These are phyloP conservation scores for Gossypium lobatum DNA, from an alignment of 441 rosid species.

Conservation along the genomic window DNA sequence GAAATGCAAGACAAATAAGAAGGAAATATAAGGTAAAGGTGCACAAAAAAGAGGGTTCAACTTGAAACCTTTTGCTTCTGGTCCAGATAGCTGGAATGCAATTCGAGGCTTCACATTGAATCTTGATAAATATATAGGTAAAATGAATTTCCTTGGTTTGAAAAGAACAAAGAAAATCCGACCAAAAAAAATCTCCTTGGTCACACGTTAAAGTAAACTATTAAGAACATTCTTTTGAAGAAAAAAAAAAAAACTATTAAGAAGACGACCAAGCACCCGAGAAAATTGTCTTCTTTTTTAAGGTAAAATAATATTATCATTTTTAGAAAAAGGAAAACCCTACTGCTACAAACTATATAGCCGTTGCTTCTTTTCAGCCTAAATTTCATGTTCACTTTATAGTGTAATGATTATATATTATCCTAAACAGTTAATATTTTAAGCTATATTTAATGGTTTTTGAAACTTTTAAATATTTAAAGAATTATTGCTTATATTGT, in stretches of 20 bases:
- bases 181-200: neutral
- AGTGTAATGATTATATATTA: neutral
- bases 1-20: neutral
- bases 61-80: slow-evolving; percentile 13
- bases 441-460: neutral
- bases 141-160: slow-evolving; percentile 13
- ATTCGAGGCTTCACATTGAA: slow-evolving; percentile 5
- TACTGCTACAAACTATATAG: slow-evolving; percentile 8
- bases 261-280: neutral
- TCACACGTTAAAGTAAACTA: slow-evolving; percentile 3
- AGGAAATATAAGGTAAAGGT: neutral
- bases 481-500: neutral
- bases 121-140: neutral
- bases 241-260: neutral
- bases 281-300: neutral
- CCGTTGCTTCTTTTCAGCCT: slow-evolving; percentile 25
- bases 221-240: too few relatives aligned
- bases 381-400: slow-evolving; percentile 5
- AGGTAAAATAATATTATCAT: neutral
- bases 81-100: slow-evolving; percentile 6
- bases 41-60: slow-evolving; percentile 7
- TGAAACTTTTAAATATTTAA: neutral
- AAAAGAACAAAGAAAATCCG: neutral
- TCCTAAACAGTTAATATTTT: neutral
- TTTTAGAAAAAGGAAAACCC: neutral